Evolutionary conservation across 768 basidiomycete species (phyloP), one percentile per base, ranked within the genome.

Genomic region (Suillus brevipes): DNA sequence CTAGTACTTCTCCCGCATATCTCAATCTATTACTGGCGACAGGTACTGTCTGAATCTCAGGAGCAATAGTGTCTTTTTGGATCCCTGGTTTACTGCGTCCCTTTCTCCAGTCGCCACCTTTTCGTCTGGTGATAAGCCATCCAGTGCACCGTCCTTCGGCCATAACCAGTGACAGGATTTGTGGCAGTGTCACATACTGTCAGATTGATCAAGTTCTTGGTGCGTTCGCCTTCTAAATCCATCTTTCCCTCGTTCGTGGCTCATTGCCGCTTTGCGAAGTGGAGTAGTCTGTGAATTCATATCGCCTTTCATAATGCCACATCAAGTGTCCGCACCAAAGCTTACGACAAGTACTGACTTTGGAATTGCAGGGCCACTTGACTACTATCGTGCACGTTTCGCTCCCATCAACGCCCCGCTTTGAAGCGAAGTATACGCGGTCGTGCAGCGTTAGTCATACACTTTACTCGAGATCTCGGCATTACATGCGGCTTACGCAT

Each of bases 401-500:
- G 64, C 60, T 64, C 52, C 45, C 52, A 38, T 47, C 61, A 58
- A n/a, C 67, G 31, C 64, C 52, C 45, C 56, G 64, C 62, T 49
- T 58, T 50, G 63, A 62, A 68, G 52, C 62, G 49, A 50, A 65
- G 62, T 42, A 43, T 59, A 49, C 64, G 65, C 60, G 65, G 63
- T 68, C 61, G 69, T 68, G 61, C 55, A 28, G 63, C 31, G 62
- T 69, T 67, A 65, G 52, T 60, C 60, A 60, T 67, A 57, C 67
- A 55, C 64, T 57, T 52, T 65, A 34, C 49, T 56, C 20, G 37
- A 57, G 64, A 72, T 72, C 62, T 73, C 69, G 69, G 66, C 71
- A 60, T 73, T 68, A 65, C 76, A 76, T 76, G 75, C 66, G 70
- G 70, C 65, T 64, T 67, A 66, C 77, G 74, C 76, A 85, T 86